Evolutionary conservation across 1,284 basidiomycete genomes (phyloP).

Genomic region (Pseudozyma hubeiensis): DNA sequence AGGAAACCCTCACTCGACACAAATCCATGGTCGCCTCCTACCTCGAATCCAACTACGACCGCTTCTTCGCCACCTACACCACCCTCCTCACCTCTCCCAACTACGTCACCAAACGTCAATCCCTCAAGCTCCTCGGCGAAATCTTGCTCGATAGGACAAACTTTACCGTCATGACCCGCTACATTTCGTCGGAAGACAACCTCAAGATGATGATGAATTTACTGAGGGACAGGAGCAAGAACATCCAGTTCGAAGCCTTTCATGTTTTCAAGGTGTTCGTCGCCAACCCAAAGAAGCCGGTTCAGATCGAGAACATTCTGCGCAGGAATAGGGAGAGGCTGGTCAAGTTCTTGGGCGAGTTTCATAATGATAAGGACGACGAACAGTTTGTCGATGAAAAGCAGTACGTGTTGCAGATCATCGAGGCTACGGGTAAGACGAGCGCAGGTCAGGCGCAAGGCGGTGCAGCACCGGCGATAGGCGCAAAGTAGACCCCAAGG

Average conservation of each 20-base stretch:
- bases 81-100: slow-evolving; percentile 90
- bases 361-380: slow-evolving; percentile 95
- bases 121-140: slow-evolving; percentile 96
- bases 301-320: slow-evolving; percentile 90
- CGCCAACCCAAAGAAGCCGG: slow-evolving; percentile 98
- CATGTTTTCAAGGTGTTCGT: slow-evolving; percentile 99
- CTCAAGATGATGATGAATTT: slow-evolving; percentile 99
- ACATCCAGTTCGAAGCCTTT: slow-evolving; percentile 99
- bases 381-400: slow-evolving; percentile 69
- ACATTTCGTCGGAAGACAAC: slow-evolving; percentile 85
- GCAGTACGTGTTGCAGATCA: slow-evolving; percentile 67
- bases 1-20: slow-evolving; percentile 82
- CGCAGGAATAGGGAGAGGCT: slow-evolving; percentile 93
- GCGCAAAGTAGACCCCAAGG: slow-evolving; percentile 10
- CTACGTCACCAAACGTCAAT: slow-evolving; percentile 99
- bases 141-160: slow-evolving; percentile 97
- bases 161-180: slow-evolving; percentile 98
- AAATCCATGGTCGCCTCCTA: slow-evolving; percentile 97
- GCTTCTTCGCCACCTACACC: slow-evolving; percentile 96
- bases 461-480: slow-evolving; percentile 4
- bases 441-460: background rate
- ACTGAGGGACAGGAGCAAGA: slow-evolving; percentile 94
- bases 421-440: slow-evolving; percentile 50
- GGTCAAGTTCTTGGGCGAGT: slow-evolving; percentile 85
- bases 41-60: slow-evolving; percentile 93